Conservation (phyloP, 2,329 filamentous ascomycete genomes). For the Fusarium paranaense region DNA sequence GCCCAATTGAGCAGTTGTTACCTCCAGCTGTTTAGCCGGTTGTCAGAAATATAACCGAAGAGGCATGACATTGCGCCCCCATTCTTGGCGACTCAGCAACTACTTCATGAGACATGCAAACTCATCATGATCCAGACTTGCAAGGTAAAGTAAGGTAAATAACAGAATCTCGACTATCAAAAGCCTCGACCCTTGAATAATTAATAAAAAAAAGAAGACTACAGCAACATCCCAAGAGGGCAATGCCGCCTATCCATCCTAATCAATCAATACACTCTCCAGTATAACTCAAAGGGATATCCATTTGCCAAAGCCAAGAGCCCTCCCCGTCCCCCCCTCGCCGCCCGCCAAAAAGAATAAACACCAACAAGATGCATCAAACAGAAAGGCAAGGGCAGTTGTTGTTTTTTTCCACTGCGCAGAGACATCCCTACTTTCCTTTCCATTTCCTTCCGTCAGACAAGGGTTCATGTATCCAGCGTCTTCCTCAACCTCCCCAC, state of each 20-base stretch:
- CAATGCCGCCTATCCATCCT: constrained; percentile 29
- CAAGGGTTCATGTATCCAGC: constrained; percentile 11
- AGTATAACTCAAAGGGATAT: constrained; percentile 45
- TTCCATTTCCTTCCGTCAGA: neutral
- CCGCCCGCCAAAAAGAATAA: constrained; percentile 30
- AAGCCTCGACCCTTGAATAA: constrained; percentile 21
- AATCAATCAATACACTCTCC: constrained; percentile 23
- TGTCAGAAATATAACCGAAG: neutral
- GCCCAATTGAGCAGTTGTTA: neutral
- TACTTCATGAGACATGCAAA: neutral
- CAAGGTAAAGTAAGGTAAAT: neutral
- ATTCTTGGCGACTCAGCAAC: neutral
- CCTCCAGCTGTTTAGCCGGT: neutral
- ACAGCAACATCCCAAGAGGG: constrained; percentile 5
- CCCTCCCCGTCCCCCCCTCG: constrained; percentile 5
- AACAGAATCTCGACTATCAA: constrained; percentile 9
- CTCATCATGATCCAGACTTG: neutral
- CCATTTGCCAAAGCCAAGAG: constrained; percentile 36
- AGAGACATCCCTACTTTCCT: neutral
- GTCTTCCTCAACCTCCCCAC: constrained; percentile 15
- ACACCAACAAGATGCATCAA: constrained; percentile 36
- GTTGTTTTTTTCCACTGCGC: constrained; percentile 13
- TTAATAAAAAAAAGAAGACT: constrained; percentile 28
- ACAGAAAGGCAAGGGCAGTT: constrained; percentile 26
- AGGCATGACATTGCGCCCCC: neutral